Percentiles rank a stretch among this genome's conserved stretches.
Conservation (phyloP, 257 asterid species). For the Oldenlandia corymbosa region DNA sequence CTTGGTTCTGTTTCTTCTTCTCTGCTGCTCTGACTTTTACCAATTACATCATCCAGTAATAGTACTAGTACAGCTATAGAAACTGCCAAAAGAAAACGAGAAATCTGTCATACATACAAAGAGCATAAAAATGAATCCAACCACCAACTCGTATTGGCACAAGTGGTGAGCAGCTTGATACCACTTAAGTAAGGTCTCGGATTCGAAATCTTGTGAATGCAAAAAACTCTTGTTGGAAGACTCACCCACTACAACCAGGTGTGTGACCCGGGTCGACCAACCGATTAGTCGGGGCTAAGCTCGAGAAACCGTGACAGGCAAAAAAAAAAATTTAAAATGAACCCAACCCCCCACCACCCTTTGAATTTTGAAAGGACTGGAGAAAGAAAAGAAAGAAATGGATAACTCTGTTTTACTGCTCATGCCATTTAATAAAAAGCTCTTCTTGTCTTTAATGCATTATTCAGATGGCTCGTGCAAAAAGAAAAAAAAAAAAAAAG, state of each 20-base stretch:
- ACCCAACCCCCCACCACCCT: not conserved
- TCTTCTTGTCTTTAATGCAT: slow-evolving; percentile 20
- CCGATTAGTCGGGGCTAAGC: no score
- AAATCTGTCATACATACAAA: slow-evolving; percentile 21
- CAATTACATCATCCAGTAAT: slow-evolving; percentile 30
- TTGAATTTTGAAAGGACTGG: slow-evolving; percentile 27
- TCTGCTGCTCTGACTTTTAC: slow-evolving; percentile 25
- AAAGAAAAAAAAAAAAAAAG: no score
- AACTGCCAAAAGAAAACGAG: slow-evolving; percentile 33
- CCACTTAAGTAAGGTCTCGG: no score
- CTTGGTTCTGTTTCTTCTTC: no score
- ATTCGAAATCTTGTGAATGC: no score
- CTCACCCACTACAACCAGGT: no score
- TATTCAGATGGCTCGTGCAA: slow-evolving; percentile 8
- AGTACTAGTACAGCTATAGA: slow-evolving; percentile 31
- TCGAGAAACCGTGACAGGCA: no score
- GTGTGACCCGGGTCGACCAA: no score
- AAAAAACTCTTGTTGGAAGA: no score
- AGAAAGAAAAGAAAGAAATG: not conserved
- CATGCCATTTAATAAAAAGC: slow-evolving; percentile 27
- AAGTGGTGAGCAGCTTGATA: no score
- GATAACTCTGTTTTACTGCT: slow-evolving; percentile 12
- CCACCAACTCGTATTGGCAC: no score
- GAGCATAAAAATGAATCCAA: slow-evolving; percentile 3
- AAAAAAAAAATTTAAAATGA: no score